Base-by-base conservation (phyloP, 2,329 filamentous ascomycete species). In the Biscogniauxia mediterranea region DNA sequence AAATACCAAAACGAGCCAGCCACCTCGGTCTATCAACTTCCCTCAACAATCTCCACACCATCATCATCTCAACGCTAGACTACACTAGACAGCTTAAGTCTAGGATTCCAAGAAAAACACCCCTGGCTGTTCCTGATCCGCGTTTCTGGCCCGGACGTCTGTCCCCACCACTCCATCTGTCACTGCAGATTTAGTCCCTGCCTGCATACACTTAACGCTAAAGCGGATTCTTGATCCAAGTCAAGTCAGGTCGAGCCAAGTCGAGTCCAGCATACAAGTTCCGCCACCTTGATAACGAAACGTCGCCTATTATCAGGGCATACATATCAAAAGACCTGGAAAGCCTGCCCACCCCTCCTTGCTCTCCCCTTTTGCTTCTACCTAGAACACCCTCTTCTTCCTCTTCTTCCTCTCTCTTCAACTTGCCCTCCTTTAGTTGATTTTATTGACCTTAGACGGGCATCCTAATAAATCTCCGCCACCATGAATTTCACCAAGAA, bases 401-500 rank as follows among this genome's bases (percentile, higher is more conserved):
- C 54, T 56, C 53, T 60, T 59, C 8, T 23, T 54, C 26, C 53
- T 50, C 51, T n/a, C 51, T 52, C 15, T 52, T 17, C 50, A 13
- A 52, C 32, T 54, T 56, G 23, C 19, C 8, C 57, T 46, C 21
- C 20, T 62, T 57, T 19, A 60, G 52, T 58, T 55, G 20, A 56
- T 52, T 52, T 56, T 58, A 55, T 63, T 60, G 54, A 60, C 52
- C 50, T 32, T 54, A 54, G 51, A 61, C 59, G 26, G 59, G 42
- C 50, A 54, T 32, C 46, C 52, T 54, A 57, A 59, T 57, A 53
- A 21, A 6, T 6, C 3, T 6, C 52, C 56, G 54, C 28, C 67
- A 77, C 58, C 20, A 86, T 85, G 83, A 79, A 82, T 69, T 80
- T 86, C 71, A 83, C 81, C 78, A 97, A 96, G 83, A 97, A 96